These are phyloP conservation scores for Physcia stellaris DNA, from an alignment of 495 filamentous ascomycete species.

Conservation along the genomic window DNA sequence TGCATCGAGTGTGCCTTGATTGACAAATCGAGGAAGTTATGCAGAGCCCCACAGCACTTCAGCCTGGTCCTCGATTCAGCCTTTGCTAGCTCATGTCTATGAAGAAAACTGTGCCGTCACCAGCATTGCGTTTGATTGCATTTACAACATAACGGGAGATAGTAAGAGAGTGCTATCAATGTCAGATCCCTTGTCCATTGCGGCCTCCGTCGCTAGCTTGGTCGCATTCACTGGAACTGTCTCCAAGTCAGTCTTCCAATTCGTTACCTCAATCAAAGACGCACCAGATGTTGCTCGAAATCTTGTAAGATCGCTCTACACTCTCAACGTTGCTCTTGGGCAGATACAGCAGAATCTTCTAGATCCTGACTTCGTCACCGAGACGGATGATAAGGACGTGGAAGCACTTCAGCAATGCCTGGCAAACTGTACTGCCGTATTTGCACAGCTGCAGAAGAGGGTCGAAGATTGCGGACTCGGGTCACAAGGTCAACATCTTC, in stretches of 20 bases:
- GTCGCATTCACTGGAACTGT: constrained; percentile 3
- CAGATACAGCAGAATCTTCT: constrained; percentile 4
- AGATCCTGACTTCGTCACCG: neutral
- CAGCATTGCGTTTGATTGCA: too few relatives aligned
- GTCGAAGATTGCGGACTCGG: constrained; percentile 1
- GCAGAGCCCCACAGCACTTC: too few relatives aligned
- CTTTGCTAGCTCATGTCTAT: too few relatives aligned
- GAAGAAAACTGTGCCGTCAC: too few relatives aligned
- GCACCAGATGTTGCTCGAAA: constrained; percentile 1
- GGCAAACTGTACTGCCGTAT: constrained; percentile 1
- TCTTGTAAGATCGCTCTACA: neutral
- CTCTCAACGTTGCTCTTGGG: constrained; percentile 2
- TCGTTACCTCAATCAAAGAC: constrained; percentile 1
- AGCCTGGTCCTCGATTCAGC: too few relatives aligned
- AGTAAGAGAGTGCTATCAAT: too few relatives aligned
- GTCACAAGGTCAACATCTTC: neutral
- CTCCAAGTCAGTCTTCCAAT: constrained; percentile 5
- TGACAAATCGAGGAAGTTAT: too few relatives aligned
- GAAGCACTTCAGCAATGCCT: neutral
- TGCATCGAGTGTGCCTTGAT: too few relatives aligned
- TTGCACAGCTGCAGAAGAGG: neutral
- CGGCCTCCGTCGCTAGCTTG: constrained; percentile 1
- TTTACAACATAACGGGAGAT: too few relatives aligned
- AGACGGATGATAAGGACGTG: neutral
- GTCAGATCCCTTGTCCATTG: constrained; percentile 2